Conservation (phyloP, 2,329 filamentous ascomycete genomes). For the Aureobasidium sp. region DNA sequence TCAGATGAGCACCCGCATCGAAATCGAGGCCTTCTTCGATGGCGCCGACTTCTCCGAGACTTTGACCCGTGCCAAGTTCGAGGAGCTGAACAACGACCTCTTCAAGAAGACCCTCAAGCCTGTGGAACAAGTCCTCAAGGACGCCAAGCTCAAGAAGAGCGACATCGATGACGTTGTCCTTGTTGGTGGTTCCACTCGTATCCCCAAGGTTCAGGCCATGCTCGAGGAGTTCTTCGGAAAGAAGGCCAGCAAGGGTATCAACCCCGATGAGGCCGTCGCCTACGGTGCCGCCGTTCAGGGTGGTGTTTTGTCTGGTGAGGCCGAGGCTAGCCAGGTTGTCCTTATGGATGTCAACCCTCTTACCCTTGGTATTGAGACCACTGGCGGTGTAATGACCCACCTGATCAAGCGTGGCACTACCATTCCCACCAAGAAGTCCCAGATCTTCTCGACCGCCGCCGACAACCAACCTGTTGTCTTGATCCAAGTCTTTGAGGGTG, state of each 20-base stretch:
- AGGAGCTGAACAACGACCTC: constrained; percentile 96
- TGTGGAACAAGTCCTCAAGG: constrained; percentile 96
- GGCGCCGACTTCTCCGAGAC: constrained; percentile 98
- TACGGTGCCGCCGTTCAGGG: constrained; percentile 96
- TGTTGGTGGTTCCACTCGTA: constrained; percentile 97
- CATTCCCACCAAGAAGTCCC: constrained; percentile 92
- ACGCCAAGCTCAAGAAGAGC: constrained; percentile 92
- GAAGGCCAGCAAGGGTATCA: constrained; percentile 98
- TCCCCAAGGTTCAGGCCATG: constrained; percentile 90
- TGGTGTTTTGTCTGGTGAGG: constrained; percentile 86
- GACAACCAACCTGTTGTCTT: constrained; percentile 94
- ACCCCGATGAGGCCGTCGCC: constrained; percentile 97
- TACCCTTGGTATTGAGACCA: constrained; percentile 95
- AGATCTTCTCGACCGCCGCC: constrained; percentile 94
- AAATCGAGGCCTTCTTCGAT: constrained; percentile 95
- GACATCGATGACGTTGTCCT: constrained; percentile 96
- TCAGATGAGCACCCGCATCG: constrained; percentile 42
- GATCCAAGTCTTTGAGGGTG: constrained; percentile 93
- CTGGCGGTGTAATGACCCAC: constrained; percentile 95
- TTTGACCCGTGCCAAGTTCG: constrained; percentile 96
- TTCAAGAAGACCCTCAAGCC: constrained; percentile 99
- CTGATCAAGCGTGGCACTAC: constrained; percentile 90
- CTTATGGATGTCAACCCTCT: constrained; percentile 97
- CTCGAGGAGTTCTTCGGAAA: constrained; percentile 97
- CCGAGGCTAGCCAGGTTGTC: constrained; percentile 66